phyloP scores from a whole-genome alignment of 2,329 filamentous ascomycete genomes.

The Colletotrichum endophyticum region DNA sequence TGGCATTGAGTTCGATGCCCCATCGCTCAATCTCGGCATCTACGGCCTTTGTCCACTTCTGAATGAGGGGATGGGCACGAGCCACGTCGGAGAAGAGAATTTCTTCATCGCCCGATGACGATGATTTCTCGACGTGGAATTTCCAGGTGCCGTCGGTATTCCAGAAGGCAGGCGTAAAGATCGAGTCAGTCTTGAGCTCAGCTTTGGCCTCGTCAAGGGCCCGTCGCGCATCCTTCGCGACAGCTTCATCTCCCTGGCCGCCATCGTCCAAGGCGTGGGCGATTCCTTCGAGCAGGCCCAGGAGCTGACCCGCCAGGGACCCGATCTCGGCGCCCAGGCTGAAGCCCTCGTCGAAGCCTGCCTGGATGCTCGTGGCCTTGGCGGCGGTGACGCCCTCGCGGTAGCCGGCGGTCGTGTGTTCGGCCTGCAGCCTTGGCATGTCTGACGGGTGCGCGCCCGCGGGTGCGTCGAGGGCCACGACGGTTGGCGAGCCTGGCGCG shows the following conservation, averaged over 20 bases:
- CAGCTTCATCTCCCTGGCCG: conserved; percentile 23
- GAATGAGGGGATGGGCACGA: conserved; percentile 69
- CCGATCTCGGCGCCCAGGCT: conserved; percentile 83
- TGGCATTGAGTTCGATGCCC: conserved; percentile 36
- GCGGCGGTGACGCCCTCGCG: conserved; percentile 82
- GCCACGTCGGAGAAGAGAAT: conserved; percentile 68
- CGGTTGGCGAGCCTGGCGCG: conserved; percentile 10
- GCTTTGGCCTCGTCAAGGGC: conserved; percentile 55
- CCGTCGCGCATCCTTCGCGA: not conserved
- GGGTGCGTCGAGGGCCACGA: not conserved
- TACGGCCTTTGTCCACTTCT: conserved; percentile 58
- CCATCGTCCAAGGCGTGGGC: conserved; percentile 46
- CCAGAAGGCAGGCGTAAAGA: conserved; percentile 74
- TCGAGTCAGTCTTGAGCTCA: conserved; percentile 64
- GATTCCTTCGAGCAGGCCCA: conserved; percentile 81
- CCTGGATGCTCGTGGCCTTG: conserved; percentile 79
- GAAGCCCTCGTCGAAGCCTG: conserved; percentile 92
- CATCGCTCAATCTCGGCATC: conserved; percentile 35
- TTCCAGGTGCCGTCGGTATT: conserved; percentile 74
- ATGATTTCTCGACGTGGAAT: conserved; percentile 54
- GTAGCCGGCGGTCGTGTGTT: conserved; percentile 87
- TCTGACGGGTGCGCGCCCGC: conserved; percentile 58
- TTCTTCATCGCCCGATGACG: conserved; percentile 37
- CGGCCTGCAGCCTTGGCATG: conserved; percentile 73
- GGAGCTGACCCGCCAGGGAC: conserved; percentile 71